Percentiles rank a stretch among this genome's conserved stretches.
These are phyloP conservation scores for Amanita molliuscula DNA, from an alignment of 768 basidiomycete species.

Conservation along the genomic window DNA sequence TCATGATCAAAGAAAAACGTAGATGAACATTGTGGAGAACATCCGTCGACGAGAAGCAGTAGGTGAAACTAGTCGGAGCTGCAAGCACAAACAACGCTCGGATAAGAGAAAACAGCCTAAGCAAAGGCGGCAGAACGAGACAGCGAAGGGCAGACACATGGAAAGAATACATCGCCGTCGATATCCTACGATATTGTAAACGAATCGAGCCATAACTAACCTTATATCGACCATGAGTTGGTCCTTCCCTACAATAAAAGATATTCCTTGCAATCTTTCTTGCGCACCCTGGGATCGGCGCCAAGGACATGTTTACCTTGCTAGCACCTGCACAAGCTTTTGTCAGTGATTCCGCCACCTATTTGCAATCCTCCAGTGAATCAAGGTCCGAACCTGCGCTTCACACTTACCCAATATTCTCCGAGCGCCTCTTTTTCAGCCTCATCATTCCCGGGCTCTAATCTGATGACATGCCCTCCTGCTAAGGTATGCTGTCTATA, in stretches of 20 bases:
- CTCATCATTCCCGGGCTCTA: constrained; percentile 81
- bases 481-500: constrained; percentile 59
- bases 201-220: constrained; percentile 27
- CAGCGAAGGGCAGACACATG: no score
- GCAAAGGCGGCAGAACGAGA: no score
- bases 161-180: no score
- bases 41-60: no score
- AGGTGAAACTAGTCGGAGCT: no score
- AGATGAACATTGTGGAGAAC: no score
- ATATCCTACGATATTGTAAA: no score
- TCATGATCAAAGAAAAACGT: no score
- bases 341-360: constrained; percentile 82
- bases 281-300: constrained; percentile 42
- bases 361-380: constrained; percentile 65
- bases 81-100: no score
- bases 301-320: constrained; percentile 39
- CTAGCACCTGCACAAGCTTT: constrained; percentile 81
- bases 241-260: constrained; percentile 66
- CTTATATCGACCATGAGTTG: constrained; percentile 90
- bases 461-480: constrained; percentile 95
- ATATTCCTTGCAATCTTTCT: constrained; percentile 55
- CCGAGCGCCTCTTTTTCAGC: constrained; percentile 79
- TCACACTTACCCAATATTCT: constrained; percentile 59
- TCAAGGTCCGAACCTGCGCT: not conserved
- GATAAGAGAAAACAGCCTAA: no score